Evolutionary conservation across 306 rosid species (phyloP), one percentile per base, ranked within the genome.

Genomic region (Parietaria judaica): DNA sequence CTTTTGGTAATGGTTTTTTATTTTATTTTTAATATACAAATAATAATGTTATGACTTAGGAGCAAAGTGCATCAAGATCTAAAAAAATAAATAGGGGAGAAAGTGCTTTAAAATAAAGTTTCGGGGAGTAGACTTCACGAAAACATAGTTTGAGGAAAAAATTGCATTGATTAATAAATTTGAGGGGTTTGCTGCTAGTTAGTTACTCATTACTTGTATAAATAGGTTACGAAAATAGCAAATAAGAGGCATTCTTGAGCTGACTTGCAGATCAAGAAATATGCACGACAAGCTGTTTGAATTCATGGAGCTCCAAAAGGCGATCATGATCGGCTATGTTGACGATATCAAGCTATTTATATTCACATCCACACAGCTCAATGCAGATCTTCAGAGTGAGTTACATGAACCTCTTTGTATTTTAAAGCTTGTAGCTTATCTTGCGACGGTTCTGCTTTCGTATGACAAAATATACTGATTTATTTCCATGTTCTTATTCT

Each of bases 271-370:
- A 68, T 83, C 78, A 34, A 80, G 63, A 54, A 39, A 60, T 70
- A 60, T 46, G 61, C 66, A 64, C 3, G 55, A 36, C 63, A 61
- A 34, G 10, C 23, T 91, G 69, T 67, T 80, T 64, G 76, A 75
- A 67, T 63, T 61, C 51, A 71, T 91, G 98, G 77, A 73, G 70
- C 46, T n/a, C 12, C 49, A 80, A 63, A 70, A 73, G 11, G 75
- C 74, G 34, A 70, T 85, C 73, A 23, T 91, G 73, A 85, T 74
- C 63, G 47, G 82, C 78, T 45, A 37, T 60, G 52, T 83, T 51
- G 61, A 81, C 37, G 91, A 75, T 54, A 75, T 66, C 43, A 86
- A 91, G 72, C 56, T 87, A 81, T 64, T 85, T 41, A 66, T 91
- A 58, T 85, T 87, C 56, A 79, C 95, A 13, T 73, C 87, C 36